phyloP scores from a whole-genome alignment of 495 filamentous ascomycete genomes.

The Hypoxylon crocopeplum region DNA sequence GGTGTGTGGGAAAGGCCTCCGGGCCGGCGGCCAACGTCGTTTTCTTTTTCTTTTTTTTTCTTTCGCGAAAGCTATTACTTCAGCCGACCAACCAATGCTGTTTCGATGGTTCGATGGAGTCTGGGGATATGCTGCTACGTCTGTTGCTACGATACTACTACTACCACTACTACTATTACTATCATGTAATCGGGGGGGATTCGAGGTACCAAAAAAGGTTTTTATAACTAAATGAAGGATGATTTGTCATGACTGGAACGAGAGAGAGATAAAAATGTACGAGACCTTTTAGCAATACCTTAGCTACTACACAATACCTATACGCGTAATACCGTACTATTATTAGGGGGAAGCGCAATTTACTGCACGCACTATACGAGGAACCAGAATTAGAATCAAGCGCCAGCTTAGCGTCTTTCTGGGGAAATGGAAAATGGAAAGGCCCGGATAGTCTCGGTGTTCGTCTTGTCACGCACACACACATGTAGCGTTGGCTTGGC shows the following conservation, averaged over 20 bases:
- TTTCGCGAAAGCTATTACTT: background rate
- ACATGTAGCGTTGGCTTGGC: constrained; percentile 3
- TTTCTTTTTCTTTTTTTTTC: background rate
- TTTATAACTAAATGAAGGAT: constrained; percentile 11
- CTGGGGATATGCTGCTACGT: constrained; percentile 17
- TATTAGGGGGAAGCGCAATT: constrained; percentile 20
- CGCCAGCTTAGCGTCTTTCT: constrained; percentile 9
- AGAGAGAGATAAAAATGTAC: background rate
- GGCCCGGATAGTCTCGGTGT: constrained; percentile 2
- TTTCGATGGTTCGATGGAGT: constrained; percentile 18
- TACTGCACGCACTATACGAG: background rate
- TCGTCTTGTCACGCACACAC: constrained; percentile 7
- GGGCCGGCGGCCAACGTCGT: constrained; percentile 33
- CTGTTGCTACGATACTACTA: constrained; percentile 2
- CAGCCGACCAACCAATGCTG: background rate
- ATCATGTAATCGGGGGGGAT: constrained; percentile 3
- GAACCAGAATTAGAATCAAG: constrained; percentile 5
- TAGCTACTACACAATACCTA: background rate
- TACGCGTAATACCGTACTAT: constrained; percentile 19
- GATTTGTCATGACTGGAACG: constrained; percentile 25
- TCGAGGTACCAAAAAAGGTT: constrained; percentile 7
- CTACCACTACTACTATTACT: constrained; percentile 11
- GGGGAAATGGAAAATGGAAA: constrained; percentile 26
- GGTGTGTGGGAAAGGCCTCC: constrained; percentile 12
- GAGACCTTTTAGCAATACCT: constrained; percentile 12